Percentiles rank a stretch among this genome's conserved stretches.
These are phyloP conservation scores for Leucaena leucocephala DNA, from an alignment of 306 rosid genomes.

Conservation along the genomic window DNA sequence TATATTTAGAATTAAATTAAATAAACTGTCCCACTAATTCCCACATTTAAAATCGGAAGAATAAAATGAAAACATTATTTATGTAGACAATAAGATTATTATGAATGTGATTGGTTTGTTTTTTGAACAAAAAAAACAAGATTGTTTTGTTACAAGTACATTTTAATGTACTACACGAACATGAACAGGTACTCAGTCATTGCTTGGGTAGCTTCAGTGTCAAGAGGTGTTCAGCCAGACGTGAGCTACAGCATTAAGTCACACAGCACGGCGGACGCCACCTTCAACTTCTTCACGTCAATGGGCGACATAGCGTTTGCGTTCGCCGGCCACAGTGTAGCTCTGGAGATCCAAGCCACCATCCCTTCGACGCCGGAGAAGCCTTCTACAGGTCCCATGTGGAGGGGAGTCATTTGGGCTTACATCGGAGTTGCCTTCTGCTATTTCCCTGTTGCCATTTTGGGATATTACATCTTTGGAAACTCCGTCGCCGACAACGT, in stretches of 20 bases:
- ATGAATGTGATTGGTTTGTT: no score
- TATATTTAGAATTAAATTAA: no score
- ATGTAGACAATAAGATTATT: no score
- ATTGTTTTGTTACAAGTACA: no score
- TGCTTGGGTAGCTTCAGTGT: constrained; percentile 67
- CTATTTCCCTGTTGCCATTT: constrained; percentile 74
- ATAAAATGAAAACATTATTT: no score
- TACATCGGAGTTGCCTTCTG: constrained; percentile 76
- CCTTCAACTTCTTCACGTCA: constrained; percentile 61
- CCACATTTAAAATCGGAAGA: no score
- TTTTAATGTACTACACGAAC: no score
- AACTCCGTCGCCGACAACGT: constrained; percentile 47
- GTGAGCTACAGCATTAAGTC: constrained; percentile 54
- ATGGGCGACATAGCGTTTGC: constrained; percentile 86
- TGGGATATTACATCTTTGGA: constrained; percentile 70
- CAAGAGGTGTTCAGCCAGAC: constrained; percentile 44
- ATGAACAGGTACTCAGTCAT: constrained; percentile 69
- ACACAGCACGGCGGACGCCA: constrained; percentile 27
- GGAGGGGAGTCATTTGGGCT: constrained; percentile 77
- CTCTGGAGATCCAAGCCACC: constrained; percentile 87
- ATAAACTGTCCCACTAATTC: no score
- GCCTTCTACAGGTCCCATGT: constrained; percentile 89
- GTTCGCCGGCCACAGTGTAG: constrained; percentile 90
- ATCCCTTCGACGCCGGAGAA: constrained; percentile 77
- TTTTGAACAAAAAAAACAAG: no score